phyloP scores from a whole-genome alignment of 2,329 filamentous ascomycete genomes.

The Nigrograna mackinnonii region DNA sequence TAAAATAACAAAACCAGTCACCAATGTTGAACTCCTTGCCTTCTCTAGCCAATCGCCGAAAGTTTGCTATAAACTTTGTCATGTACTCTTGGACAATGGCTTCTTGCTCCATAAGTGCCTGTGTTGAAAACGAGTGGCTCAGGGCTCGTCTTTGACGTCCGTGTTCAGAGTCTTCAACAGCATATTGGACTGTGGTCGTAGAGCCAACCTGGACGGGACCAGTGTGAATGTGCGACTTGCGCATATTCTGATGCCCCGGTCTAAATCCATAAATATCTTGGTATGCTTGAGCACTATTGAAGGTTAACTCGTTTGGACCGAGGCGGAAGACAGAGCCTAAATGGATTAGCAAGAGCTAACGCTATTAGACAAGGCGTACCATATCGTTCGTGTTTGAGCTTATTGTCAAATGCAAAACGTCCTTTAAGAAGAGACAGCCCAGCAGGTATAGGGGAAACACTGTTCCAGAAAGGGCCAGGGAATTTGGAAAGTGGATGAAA shows the following conservation, averaged over 20 bases:
- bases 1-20: constrained; percentile 14
- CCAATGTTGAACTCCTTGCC: constrained; percentile 8
- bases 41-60: constrained; percentile 3
- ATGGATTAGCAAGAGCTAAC: background rate
- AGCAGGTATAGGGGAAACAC: constrained; percentile 5
- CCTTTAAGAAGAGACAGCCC: constrained; percentile 5
- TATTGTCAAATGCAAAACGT: constrained; percentile 8
- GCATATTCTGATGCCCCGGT: constrained; percentile 7
- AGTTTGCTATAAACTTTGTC: constrained; percentile 6
- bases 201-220: constrained; percentile 10
- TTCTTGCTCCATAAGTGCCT: constrained; percentile 12
- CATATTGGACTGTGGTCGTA: constrained; percentile 13
- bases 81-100: constrained; percentile 9
- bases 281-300: constrained; percentile 42
- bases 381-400: constrained; percentile 9
- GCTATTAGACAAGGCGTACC: constrained; percentile 21
- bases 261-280: constrained; percentile 42
- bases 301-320: constrained; percentile 51
- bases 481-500: constrained; percentile 11
- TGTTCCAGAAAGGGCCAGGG: constrained; percentile 6
- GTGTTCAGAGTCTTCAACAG: constrained; percentile 9
- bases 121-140: constrained; percentile 8
- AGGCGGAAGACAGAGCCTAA: constrained; percentile 47
- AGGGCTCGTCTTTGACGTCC: constrained; percentile 9
- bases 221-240: constrained; percentile 11